Evolutionary conservation across 1,284 basidiomycete species (phyloP).

Genomic region (Sanghuangporus weigelae): DNA sequence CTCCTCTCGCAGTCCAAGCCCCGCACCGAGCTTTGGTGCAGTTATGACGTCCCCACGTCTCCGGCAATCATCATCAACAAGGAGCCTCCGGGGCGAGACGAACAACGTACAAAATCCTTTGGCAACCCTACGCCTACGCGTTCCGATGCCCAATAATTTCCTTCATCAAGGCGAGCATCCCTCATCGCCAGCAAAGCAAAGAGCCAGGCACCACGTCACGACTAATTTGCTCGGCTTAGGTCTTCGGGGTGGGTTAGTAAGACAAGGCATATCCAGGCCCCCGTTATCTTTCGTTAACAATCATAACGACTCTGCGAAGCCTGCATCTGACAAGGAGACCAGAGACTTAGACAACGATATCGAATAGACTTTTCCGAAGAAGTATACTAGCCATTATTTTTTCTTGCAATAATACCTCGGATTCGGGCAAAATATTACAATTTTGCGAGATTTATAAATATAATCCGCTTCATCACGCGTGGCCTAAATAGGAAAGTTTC

Average conservation of each 20-base stretch:
- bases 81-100: slow-evolving; percentile 22
- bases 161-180: neutral
- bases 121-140: slow-evolving; percentile 46
- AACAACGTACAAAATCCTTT: slow-evolving; percentile 35
- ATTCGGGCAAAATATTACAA: no score
- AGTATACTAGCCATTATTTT: neutral
- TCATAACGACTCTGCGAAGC: neutral
- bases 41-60: slow-evolving; percentile 60
- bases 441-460: no score
- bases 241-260: slow-evolving; percentile 5
- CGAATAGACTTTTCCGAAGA: slow-evolving; percentile 7
- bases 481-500: no score
- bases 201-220: neutral
- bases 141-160: slow-evolving; percentile 49
- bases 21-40: slow-evolving; percentile 55
- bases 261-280: neutral
- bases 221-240: slow-evolving; percentile 14
- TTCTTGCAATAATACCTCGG: neutral
- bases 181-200: neutral
- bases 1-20: slow-evolving; percentile 36
- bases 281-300: neutral
- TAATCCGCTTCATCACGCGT: no score
- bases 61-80: slow-evolving; percentile 42
- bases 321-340: neutral
- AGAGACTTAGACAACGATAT: slow-evolving; percentile 9